Base-by-base conservation (phyloP, 2,329 filamentous ascomycete genomes). In the Cordyceps cateniannulata region DNA sequence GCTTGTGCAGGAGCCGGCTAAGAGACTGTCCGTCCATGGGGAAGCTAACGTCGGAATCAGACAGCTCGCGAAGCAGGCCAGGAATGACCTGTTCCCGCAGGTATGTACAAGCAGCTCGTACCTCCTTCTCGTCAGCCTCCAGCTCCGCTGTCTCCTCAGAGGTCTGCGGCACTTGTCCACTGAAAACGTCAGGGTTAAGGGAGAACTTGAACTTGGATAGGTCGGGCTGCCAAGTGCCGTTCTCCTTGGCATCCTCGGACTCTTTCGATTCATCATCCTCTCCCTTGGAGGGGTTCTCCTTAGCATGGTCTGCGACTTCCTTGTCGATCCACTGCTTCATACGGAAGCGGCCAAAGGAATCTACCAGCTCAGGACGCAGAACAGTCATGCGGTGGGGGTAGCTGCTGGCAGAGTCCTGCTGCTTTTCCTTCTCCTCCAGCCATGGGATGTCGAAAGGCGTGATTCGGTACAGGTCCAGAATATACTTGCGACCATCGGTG, bases 321-420 rank as follows among this genome's bases (percentile, higher is more conserved):
- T 82, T 84, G 69, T 90, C 89, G 35, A 97, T 87, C 80, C 91
- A 98, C 69, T 95, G 89, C 64, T 91, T 87, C 81, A 97, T 89
- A 78, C 93, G 96, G 66, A 84, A 80, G 66, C 93, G 88, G 72
- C 89, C 89, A 75, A 93, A 91, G 1, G 87, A 83, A 68, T 98
- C 93, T 22, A 99, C 86, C 32, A 99, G 82, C 75, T 99, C 95
- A 16, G 91, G 86, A 66, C 95, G 86, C 61, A 99, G 80, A 32
- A 97, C 91, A 2, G 95, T 92, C 95, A 99, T 99, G 50, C 91
- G 87, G 74, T 99, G 95, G 50, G 95, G 95, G 71, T 99, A 99
- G 62, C 83, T 79, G 57, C 77, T 76, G 5, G 75, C 72, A 24
- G 72, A 69, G 48, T 72, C 67, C 18, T 74, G 76, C 10, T 81